Conservation (phyloP, 1,284 basidiomycete species). For the Coniophora puteana region DNA sequence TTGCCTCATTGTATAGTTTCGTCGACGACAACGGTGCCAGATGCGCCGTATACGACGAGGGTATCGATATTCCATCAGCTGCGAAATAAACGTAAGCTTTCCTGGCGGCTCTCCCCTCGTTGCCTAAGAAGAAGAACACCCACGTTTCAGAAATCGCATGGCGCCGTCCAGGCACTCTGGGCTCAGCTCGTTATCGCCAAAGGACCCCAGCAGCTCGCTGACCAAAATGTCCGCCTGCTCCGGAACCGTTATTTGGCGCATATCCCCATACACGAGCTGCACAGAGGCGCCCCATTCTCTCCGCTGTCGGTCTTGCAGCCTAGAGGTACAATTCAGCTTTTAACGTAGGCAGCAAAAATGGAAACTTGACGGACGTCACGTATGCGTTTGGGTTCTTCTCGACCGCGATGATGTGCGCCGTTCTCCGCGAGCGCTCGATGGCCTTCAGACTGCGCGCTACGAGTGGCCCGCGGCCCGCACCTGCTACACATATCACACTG, state of each 20-base stretch:
- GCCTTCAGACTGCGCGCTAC: constrained; percentile 87
- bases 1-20: constrained; percentile 84
- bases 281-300: constrained; percentile 86
- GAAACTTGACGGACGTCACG: constrained; percentile 67
- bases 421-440: constrained; percentile 62
- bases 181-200: constrained; percentile 98
- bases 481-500: constrained; percentile 87
- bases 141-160: constrained; percentile 85
- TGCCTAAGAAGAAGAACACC: constrained; percentile 27
- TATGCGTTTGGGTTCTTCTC: constrained; percentile 97
- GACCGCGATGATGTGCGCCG: constrained; percentile 80
- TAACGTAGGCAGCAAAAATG: constrained; percentile 6
- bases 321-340: constrained; percentile 31
- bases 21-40: constrained; percentile 92
- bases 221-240: constrained; percentile 92
- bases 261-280: constrained; percentile 87
- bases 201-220: constrained; percentile 94
- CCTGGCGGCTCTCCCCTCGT: too few relatives aligned
- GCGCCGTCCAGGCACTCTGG: constrained; percentile 98
- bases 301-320: constrained; percentile 77
- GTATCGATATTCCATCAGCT: constrained; percentile 95
- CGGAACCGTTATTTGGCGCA: constrained; percentile 79
- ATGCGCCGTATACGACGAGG: constrained; percentile 92
- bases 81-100: constrained; percentile 9
- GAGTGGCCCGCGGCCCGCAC: constrained; percentile 93